These are phyloP conservation scores for Acacia pycnantha DNA, from an alignment of 331 rosid genomes.

Conservation along the genomic window DNA sequence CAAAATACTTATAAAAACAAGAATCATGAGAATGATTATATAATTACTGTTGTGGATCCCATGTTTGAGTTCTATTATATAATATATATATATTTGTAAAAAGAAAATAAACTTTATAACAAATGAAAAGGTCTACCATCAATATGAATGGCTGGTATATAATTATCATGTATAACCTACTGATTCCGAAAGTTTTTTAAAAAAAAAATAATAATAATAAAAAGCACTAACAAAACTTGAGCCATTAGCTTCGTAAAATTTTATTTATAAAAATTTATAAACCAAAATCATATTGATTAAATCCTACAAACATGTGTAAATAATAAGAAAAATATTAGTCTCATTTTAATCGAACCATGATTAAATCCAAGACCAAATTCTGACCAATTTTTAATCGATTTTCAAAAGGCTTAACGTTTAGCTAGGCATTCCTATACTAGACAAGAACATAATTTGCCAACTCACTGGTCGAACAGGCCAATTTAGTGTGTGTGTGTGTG, in stretches of 20 bases:
- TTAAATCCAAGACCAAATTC: not conserved
- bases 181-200: not conserved
- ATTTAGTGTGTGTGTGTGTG: too few species aligned
- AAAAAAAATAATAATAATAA: not conserved
- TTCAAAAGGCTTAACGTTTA: not conserved
- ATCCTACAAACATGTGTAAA: not conserved
- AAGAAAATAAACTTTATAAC: not conserved
- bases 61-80: not conserved
- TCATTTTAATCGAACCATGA: not conserved
- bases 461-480: too few species aligned
- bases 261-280: not conserved
- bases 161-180: not conserved
- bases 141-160: not conserved
- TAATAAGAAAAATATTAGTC: not conserved
- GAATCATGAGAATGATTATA: conserved; percentile 1
- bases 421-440: not conserved
- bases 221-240: not conserved
- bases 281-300: not conserved
- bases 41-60: not conserved
- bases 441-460: too few species aligned
- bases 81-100: not conserved
- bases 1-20: not conserved
- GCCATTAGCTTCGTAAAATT: not conserved
- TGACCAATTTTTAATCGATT: not conserved
- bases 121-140: not conserved